Base-by-base conservation (phyloP, 164 flowering plant genomes). In the Berberis vulgaris region DNA sequence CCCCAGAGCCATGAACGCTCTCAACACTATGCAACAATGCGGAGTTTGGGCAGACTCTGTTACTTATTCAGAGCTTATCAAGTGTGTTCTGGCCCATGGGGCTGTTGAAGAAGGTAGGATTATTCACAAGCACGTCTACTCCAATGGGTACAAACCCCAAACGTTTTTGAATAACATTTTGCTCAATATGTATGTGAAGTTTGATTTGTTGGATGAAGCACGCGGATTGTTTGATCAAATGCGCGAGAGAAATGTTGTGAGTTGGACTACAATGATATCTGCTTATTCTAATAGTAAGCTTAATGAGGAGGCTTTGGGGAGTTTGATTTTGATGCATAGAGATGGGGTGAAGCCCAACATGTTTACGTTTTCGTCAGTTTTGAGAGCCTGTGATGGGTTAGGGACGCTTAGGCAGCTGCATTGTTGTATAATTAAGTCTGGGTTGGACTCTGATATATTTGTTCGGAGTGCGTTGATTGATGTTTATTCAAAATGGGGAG, bases 231-330 rank as follows among this genome's bases (percentile, higher is more conserved):
- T 92, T 67, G 91, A 86, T 67, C 45, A 81, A 80, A 87, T 92
- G 93, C 81, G 72, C 38, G 83, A 81, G 1, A 71, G 83, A 74
- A 86, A 89, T 61, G 96, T 89, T 49, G 86, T 92, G 50, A 79
- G 93, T 12, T 92, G 96, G 98, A 86, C 98, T 3, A 88, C 96
- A 0, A 73, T 92, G 83, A 89, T 89, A n/a, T 77, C 91, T 0
- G 89, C 85, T 47, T 88, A 74, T 45, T 62, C 82, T 38, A 79
- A 68, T 44, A 65, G 70, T 3, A 74, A 71, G 62, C 49, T 72
- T 12, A 54, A 64, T 38, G 61, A 64, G 8, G 74, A 75, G 67
- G 97, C 98, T 6, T 69, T 86, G 65, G 64, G 62, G 63, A 69
- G 73, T 12, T 68, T 92, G 65, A 57, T 84, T 49, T 57, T 77